Base-by-base conservation (phyloP, 305 asterid species). In the Ruellia speciosa region DNA sequence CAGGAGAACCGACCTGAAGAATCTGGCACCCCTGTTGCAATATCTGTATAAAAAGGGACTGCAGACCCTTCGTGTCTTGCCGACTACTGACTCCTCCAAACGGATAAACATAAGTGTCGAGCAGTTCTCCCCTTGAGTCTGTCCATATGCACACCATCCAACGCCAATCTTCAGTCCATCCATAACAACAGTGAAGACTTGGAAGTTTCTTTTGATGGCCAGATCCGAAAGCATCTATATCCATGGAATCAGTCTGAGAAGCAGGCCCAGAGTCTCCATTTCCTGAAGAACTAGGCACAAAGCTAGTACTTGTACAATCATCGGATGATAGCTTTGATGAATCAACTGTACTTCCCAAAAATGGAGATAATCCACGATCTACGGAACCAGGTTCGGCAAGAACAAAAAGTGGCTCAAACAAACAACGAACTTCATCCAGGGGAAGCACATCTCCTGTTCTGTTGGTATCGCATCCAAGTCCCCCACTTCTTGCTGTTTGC, bases 121-220 rank as follows among this genome's bases (percentile, higher is more conserved):
- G 94, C 79, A 93, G 73, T 71, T 93, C 99, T 43, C 97, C 97
- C 74, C 99, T 83, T 9, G 99, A 83, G 70, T 93, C 99, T 35
- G 99, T 93, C 99, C 99, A 93, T 65, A 93, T 70, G 78, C 90
- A 87, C 55, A 89, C 94, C 84, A 93, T 74, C 97, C 99, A 93
- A 51, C 97, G 96, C 99, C 99, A 93, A 82, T 93, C 99, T 72
- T 93, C 99, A 56, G 97, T 89, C 99, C 99, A 93, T 56, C 96
- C 99, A 77, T 93, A 93, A 79, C 99, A 89, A 75, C 99, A 93
- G 75, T 93, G 99, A 73, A 93, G 75, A 69, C 94, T 85, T 24
- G 99, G 94, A 57, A 81, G 81, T 65, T 85, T 61, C 80, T 81
- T 89, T 58, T 76, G 95, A 74, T 76, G 80, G 64, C 85, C 82